Base-by-base conservation (phyloP, 805 yeast genomes). In the Cyberlindnera mississippiensis region DNA sequence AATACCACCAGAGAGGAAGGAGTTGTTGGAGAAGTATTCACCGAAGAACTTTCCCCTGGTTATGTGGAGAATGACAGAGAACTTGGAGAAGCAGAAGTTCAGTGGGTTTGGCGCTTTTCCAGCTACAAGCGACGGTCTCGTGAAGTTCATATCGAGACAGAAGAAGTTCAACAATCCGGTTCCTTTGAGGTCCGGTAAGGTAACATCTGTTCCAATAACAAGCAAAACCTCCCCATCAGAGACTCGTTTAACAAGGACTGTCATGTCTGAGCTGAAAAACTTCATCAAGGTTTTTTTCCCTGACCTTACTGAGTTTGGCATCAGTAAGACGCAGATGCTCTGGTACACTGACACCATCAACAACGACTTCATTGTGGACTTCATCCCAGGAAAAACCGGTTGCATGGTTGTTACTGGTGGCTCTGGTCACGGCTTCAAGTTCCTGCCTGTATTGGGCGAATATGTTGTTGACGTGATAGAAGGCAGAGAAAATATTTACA, bases 51-150 rank as follows among this genome's bases (percentile, higher is more conserved):
- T 64, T 40, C 69, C 71, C 8, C 37, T 62, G 18, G 36, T 59
- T 6, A 55, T 48, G 17, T 66, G 69, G 69, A 64, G 56, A 48
- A 45, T 51, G 5, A 62, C 60, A 0, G 60, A 60, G 28, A 45
- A 55, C 0, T 50, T 59, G 37, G 66, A 63, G 34, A 53, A 59
- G 18, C 57, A 56, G 27, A 7, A 15, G 12, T 33, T 51, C 14
- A 61, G 57, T 27, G 69, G 69, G 6, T 42, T 65, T 44, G 59
- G 59, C 33, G 47, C 63, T 46, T 65, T 65, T 44, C 69, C 70
- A 27, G 27, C 49, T 9, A 54, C 60, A 39, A 8, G 27, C 5
- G 60, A 60, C 40, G 69, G 69, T 3, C 51, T 54, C 39, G 51
- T 66, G 54, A 66, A 66, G 44, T 48, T 66, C 4, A 59, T 63